These are phyloP conservation scores for Madurella mycetomatis DNA, from an alignment of 2,329 filamentous ascomycete species.

Conservation along the genomic window DNA sequence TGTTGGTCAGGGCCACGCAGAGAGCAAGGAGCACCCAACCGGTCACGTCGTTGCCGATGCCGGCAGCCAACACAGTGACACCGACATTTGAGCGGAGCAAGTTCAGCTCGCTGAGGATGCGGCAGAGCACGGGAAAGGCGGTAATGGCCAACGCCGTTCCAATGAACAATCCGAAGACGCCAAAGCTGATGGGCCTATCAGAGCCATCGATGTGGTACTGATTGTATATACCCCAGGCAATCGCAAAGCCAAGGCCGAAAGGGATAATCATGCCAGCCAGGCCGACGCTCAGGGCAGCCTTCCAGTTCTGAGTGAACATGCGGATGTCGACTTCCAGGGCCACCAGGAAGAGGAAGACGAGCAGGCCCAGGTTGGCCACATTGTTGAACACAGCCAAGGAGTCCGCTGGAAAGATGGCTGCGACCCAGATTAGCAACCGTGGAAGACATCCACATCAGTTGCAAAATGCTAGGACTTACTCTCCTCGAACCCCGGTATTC, in stretches of 20 bases:
- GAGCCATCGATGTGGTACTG: constrained; percentile 51
- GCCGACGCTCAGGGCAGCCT: constrained; percentile 70
- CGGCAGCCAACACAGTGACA: constrained; percentile 82
- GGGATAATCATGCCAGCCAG: constrained; percentile 75
- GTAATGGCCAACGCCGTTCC: constrained; percentile 93
- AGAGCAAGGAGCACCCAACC: constrained; percentile 91
- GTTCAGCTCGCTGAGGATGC: constrained; percentile 88
- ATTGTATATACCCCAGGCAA: constrained; percentile 76
- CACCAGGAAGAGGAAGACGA: constrained; percentile 83
- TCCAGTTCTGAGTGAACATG: constrained; percentile 75
- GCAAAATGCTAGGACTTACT: constrained; percentile 4
- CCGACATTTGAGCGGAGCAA: constrained; percentile 78
- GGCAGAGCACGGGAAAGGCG: constrained; percentile 84
- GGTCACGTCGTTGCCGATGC: constrained; percentile 87
- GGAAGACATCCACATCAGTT: not conserved
- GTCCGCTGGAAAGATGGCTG: constrained; percentile 67
- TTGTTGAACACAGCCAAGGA: constrained; percentile 73
- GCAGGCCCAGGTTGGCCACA: constrained; percentile 76
- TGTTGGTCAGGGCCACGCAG: constrained; percentile 90
- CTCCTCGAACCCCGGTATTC: constrained; percentile 70
- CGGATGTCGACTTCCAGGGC: constrained; percentile 82
- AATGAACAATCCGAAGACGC: constrained; percentile 66
- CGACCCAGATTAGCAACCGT: not conserved
- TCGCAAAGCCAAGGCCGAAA: constrained; percentile 74
- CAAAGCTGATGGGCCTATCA: constrained; percentile 47